Base-by-base conservation (phyloP, 2,329 filamentous ascomycete genomes). In the Hirsutella thompsonii region DNA sequence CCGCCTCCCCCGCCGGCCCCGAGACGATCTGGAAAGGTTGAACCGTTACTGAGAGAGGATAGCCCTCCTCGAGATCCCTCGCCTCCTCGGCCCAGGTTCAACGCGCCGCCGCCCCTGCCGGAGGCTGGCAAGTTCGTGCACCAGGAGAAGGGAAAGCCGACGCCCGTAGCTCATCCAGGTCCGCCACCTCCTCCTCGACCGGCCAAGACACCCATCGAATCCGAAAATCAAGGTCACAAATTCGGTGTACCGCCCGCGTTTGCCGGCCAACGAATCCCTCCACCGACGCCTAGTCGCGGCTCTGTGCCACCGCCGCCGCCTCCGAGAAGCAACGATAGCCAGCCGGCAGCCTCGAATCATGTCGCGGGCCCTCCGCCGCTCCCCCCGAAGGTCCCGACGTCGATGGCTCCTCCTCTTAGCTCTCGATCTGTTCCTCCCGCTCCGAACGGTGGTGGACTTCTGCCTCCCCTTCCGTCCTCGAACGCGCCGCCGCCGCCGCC, bases 51-150 rank as follows among this genome's bases (percentile, higher is more conserved):
- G 23, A 72, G 79, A 54, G 81, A 86, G 44, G 75, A 81, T 13
- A 84, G 86, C 14, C 78, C 81, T 19, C 72, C 72, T 13, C 75
- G 81, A 13, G 83, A 86, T 11, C 76, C 80, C 16, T 71, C 72
- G 23, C 59, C 61, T 14, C 74, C 79, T 19, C 74, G 80, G 39
- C 76, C 77, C 8, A 74, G 72, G 51, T 96, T 94, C 65, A 74
- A 79, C 48, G 90, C 86, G 8, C 92, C 92, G 36, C 92, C 92
- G 28, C 85, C 90, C 2, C 64, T 96, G 44, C 78, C 86, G 42
- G 89, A 94, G 59, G 92, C 92, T 43, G 92, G 92, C 30, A 94
- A 86, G 61, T 92, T 78, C 55, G 87, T 83, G 3, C 70, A 80
- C 62, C 72, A 59, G 51, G 67, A 57, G 20, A 50, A 54, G 21